A percentile compares a stretch with the other conserved stretches of the same genome.
These are phyloP conservation scores for Aspergillaceae sp. DNA, from an alignment of 2,329 filamentous ascomycete genomes.

Conservation along the genomic window DNA sequence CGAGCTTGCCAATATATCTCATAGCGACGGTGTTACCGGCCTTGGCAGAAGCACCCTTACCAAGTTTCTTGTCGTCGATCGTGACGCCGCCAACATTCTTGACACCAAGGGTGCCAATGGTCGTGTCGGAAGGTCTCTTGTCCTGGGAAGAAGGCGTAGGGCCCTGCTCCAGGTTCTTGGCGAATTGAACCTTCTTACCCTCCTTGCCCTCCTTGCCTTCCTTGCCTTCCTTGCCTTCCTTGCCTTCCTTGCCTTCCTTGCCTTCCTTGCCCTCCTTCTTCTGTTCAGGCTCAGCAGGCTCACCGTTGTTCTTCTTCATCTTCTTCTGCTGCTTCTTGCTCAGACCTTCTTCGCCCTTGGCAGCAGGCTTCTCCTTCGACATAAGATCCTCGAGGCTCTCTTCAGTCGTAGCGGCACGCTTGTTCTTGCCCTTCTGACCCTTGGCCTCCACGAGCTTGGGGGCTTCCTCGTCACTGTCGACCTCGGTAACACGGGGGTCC, in stretches of 20 bases:
- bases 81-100: constrained; percentile 83
- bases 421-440: constrained; percentile 62
- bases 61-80: constrained; percentile 90
- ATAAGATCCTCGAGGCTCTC: constrained; percentile 75
- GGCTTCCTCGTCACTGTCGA: constrained; percentile 65
- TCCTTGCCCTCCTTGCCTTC: constrained; percentile 42
- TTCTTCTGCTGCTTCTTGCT: constrained; percentile 98
- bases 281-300: constrained; percentile 57
- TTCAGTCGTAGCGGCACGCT: constrained; percentile 66
- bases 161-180: constrained; percentile 96
- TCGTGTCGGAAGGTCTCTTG: constrained; percentile 37
- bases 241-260: constrained; percentile 44
- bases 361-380: constrained; percentile 50
- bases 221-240: constrained; percentile 41
- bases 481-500: constrained; percentile 73
- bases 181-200: constrained; percentile 97
- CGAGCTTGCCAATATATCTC: constrained; percentile 96
- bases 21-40: constrained; percentile 83
- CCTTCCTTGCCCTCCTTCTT: constrained; percentile 46
- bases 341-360: constrained; percentile 60
- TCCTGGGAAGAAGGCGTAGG: constrained; percentile 63
- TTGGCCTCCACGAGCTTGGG: constrained; percentile 42
- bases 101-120: constrained; percentile 50
- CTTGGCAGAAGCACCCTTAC: constrained; percentile 77
- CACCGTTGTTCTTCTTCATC: constrained; percentile 95